phyloP scores from a whole-genome alignment of 2,329 filamentous ascomycete species.

The Talaromyces marneffei region DNA sequence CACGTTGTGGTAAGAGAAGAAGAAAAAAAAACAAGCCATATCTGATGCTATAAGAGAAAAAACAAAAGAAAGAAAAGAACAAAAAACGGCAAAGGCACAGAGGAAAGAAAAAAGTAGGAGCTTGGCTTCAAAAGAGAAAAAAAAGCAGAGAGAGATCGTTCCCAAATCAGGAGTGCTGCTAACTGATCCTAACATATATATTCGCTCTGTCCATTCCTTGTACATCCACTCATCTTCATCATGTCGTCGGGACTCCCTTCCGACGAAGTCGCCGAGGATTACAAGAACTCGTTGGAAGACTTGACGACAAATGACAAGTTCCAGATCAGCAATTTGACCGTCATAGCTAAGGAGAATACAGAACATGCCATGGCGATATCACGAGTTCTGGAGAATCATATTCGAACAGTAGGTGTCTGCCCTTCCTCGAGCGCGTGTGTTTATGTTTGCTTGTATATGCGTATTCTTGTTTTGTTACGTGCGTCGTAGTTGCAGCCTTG shows the following conservation, averaged over 20 bases:
- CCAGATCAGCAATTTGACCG: constrained; percentile 94
- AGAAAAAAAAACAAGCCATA: neutral
- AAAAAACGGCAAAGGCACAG: neutral
- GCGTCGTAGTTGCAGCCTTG: constrained; percentile 13
- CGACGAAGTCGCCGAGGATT: constrained; percentile 91
- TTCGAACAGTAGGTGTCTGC: constrained; percentile 72
- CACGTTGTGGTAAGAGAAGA: constrained; percentile 4
- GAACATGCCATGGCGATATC: constrained; percentile 93
- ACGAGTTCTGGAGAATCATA: constrained; percentile 83
- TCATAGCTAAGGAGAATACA: constrained; percentile 96
- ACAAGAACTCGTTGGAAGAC: constrained; percentile 86
- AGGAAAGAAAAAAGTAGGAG: constrained; percentile 13
- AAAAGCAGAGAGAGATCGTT: constrained; percentile 16
- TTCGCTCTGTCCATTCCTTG: neutral
- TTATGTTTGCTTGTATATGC: constrained; percentile 9
- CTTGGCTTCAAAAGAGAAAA: constrained; percentile 10
- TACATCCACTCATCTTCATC: constrained; percentile 31
- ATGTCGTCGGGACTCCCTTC: constrained; percentile 60
- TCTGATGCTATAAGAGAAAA: constrained; percentile 9
- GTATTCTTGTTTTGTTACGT: constrained; percentile 29
- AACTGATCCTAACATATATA: neutral
- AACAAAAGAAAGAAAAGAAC: neutral
- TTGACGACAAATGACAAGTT: constrained; percentile 84
- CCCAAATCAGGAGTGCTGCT: neutral
- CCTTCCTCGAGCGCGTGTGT: neutral